Evolutionary conservation across 805 yeast genomes (phyloP).

Genomic region (Metschnikowia cerradonensis): DNA sequence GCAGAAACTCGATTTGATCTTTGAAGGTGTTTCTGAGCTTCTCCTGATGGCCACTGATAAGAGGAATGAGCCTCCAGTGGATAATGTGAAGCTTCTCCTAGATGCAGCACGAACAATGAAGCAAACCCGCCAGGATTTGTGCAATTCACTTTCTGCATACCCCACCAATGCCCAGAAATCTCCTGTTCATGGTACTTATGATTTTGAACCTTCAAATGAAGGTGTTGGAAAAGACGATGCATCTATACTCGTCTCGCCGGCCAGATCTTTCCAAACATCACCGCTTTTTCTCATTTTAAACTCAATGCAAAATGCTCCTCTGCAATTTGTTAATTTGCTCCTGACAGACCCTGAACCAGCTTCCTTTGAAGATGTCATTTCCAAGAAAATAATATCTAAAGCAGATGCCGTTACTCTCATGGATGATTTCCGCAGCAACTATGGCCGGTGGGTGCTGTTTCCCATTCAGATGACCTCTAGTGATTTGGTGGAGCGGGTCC

Average conservation of each 20-base stretch:
- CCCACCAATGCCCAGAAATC: neutral
- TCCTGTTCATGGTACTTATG: neutral
- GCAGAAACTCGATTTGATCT: conserved; percentile 28
- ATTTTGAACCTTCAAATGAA: neutral
- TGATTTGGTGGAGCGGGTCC: conserved; percentile 45
- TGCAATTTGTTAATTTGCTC: conserved; percentile 33
- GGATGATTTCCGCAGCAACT: conserved; percentile 58
- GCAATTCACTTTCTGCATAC: neutral
- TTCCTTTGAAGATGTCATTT: conserved; percentile 41
- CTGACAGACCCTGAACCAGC: conserved; percentile 9
- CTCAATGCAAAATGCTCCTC: conserved; percentile 29
- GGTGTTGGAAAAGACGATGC: conserved; percentile 1
- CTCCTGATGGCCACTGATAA: conserved; percentile 12
- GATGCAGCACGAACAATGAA: conserved; percentile 28
- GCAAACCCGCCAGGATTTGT: neutral
- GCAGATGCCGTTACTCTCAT: conserved; percentile 49
- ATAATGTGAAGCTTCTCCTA: conserved; percentile 24
- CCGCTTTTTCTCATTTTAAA: conserved; percentile 42
- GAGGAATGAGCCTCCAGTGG: conserved; percentile 6
- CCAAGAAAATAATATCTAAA: conserved; percentile 45
- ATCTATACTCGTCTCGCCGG: conserved; percentile 27
- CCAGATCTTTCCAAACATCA: conserved; percentile 35
- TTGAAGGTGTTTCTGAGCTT: conserved; percentile 34
- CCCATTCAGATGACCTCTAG: conserved; percentile 51
- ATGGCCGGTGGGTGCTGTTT: conserved; percentile 75